Percentiles rank a stretch among this genome's conserved stretches.
Evolutionary conservation across 2,329 filamentous ascomycete genomes (phyloP).

Genomic region (Paracorniculantispora psalliotae): DNA sequence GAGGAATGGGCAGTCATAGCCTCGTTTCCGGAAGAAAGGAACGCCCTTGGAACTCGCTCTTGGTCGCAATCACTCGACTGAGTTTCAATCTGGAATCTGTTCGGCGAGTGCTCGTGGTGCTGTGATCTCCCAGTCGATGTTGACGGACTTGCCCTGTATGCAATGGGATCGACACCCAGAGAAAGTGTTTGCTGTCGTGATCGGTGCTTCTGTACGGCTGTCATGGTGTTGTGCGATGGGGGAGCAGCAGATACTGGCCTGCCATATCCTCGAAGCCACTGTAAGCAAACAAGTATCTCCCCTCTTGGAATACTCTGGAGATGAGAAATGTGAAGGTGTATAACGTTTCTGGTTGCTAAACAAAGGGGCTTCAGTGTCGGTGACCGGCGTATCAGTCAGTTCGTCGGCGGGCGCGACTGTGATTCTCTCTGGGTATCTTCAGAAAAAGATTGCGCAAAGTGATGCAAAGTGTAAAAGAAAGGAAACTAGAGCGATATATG

Average conservation of each 20-base stretch:
- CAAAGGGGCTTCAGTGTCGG: neutral
- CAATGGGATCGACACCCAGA: neutral
- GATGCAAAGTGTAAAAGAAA: neutral
- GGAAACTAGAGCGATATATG: neutral
- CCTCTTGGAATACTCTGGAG: neutral
- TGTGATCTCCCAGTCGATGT: neutral
- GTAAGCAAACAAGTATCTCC: neutral
- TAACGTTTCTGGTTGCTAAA: neutral
- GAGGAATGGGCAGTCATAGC: neutral
- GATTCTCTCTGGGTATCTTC: neutral
- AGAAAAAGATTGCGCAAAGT: too few relatives aligned
- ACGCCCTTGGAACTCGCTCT: constrained; percentile 1
- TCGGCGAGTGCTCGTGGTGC: neutral
- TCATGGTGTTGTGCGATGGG: constrained; percentile 8
- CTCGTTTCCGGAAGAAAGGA: neutral
- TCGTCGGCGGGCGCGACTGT: neutral
- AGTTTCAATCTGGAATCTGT: neutral
- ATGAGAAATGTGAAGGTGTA: neutral
- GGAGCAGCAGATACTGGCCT: neutral
- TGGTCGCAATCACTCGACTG: neutral
- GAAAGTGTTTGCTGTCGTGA: constrained; percentile 4
- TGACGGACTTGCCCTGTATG: neutral
- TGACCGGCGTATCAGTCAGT: neutral
- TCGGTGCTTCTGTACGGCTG: constrained; percentile 8
- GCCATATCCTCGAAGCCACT: neutral